Evolutionary conservation across 176 grass and related monocot species (phyloP).

Genomic region (Paspalum vaginatum): DNA sequence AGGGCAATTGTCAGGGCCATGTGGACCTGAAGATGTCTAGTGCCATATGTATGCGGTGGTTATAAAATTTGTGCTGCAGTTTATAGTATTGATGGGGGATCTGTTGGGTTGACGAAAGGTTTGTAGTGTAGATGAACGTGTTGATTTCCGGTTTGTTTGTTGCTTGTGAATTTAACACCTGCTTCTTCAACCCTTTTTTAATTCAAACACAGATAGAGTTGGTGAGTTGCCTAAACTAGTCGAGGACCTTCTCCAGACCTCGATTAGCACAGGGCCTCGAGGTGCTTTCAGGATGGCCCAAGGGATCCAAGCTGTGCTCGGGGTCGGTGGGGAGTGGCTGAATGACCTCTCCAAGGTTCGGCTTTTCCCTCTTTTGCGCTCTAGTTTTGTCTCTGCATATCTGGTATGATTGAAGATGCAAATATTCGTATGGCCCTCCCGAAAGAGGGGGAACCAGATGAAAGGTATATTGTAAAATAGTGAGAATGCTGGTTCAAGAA

Average conservation of each 20-base stretch:
- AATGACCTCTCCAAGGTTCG: slow-evolving; percentile 83
- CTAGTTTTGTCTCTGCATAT: background rate
- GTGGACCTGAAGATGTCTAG: too few relatives aligned
- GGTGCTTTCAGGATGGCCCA: slow-evolving; percentile 80
- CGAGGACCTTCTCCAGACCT: slow-evolving; percentile 89
- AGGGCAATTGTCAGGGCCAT: too few relatives aligned
- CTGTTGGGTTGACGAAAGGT: too few relatives aligned
- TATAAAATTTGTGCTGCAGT: background rate
- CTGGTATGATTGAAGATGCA: background rate
- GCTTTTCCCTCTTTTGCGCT: slow-evolving; percentile 15
- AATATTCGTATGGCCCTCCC: background rate
- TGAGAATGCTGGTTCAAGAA: background rate
- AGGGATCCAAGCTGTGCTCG: slow-evolving; percentile 87
- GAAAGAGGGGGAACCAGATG: background rate
- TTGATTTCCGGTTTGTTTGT: background rate
- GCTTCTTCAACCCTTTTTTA: background rate
- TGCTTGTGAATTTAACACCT: background rate
- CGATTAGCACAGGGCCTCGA: slow-evolving; percentile 87
- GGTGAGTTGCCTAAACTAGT: slow-evolving; percentile 79
- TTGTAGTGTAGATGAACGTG: too few relatives aligned
- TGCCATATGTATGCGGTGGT: background rate
- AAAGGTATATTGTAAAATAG: background rate
- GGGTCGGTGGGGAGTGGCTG: slow-evolving; percentile 86
- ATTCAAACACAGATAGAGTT: slow-evolving; percentile 62
- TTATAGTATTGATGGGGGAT: background rate